Evolutionary conservation across 2,329 filamentous ascomycete genomes (phyloP), one percentile per base, ranked within the genome.

Genomic region (Colletotrichum sp.): DNA sequence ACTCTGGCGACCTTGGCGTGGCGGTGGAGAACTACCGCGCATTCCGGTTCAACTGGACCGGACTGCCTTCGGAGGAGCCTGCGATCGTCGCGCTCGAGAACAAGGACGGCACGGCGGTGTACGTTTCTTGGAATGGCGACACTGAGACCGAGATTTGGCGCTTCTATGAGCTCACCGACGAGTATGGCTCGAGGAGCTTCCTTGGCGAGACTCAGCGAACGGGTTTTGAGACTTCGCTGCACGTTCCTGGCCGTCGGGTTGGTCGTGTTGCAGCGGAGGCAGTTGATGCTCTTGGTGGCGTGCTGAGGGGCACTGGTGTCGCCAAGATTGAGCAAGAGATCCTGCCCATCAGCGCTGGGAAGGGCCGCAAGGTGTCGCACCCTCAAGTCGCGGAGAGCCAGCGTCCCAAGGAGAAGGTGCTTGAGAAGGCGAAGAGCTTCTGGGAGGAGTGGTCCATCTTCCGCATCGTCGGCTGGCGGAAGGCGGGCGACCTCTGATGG

Each of bases 21-120:
- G 81, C 81, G 79, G 86, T 89, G 4, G 86, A 89, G 79, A 90
- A 88, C 68, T 93, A 92, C 78, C 87, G 90, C 36, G 87, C 86
- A 4, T 89, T 89, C 81, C 90, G 89, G 79, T 88, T 85, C 77
- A 83, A 87, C 71, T 93, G 90, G 90, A 85, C 85, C 4, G 89
- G 88, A 0, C 80, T 83, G 13, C 89, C 90, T 1, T 83, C 82
- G 57, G 87, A 85, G 34, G 86, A 82, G 30, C 81, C 79, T 7
- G 79, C 80, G 12, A 63, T 77, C 18, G 74, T 71, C 52, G 30
- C 77, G 57, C 9, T 75, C 57, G 59, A 77, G 77, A 67, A 77
- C 10, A 67, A 76, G 16, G 69, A 63, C 18, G 43, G 57, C 26
- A 72, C 71, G 4, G 6, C 39, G 6, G 43, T 61, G 36, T 83